Base-by-base conservation (phyloP, 345 rosid genomes). In the Atalantia buxifolia region DNA sequence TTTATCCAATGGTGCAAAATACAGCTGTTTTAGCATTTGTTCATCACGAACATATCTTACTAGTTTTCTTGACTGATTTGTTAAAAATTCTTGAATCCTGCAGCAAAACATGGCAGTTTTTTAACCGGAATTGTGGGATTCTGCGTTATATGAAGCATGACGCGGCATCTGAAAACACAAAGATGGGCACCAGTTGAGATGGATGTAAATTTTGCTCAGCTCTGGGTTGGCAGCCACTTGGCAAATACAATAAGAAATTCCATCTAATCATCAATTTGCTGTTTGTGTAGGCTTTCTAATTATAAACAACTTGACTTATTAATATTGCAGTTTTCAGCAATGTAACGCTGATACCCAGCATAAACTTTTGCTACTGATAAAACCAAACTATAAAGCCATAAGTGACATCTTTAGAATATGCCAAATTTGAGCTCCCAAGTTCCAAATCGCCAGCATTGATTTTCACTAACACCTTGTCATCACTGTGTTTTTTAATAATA, bases 391-490 rank as follows among this genome's bases (percentile, higher is more conserved):
- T 24, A 2, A 50, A 63, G 5, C 21, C 40, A 38, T 3, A 24
- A 30, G 53, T 66, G 75, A 63, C 71, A 61, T 75, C 76, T 48
- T 69, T 36, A 66, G 50, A 81, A 68, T 21, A 64, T 45, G 77
- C 65, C 48, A 69, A 21, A 57, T 62, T 19, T 57, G 62, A 36
- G 60, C 31, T 69, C 63, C 5, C 31, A 65, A 75, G 18, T 33
- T 71, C 77, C 85, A 75, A 78, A 61, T 14, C 21, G 1, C 18
- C 2, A 25, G 9, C 75, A 53, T 79, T 60, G 83, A 61, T 67
- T 60, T 79, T 38, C 71, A 31, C 80, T 50, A 68, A 66, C 10
- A 24, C n/a, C 30, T 38, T 31, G 1, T 76, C 33, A 27, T 31
- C 9, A 53, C 25, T 50, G 19, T 71, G 12, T 18, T 18, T 19